These are phyloP conservation scores for Mimosa bimucronata DNA, from an alignment of 306 rosid genomes.

Conservation along the genomic window DNA sequence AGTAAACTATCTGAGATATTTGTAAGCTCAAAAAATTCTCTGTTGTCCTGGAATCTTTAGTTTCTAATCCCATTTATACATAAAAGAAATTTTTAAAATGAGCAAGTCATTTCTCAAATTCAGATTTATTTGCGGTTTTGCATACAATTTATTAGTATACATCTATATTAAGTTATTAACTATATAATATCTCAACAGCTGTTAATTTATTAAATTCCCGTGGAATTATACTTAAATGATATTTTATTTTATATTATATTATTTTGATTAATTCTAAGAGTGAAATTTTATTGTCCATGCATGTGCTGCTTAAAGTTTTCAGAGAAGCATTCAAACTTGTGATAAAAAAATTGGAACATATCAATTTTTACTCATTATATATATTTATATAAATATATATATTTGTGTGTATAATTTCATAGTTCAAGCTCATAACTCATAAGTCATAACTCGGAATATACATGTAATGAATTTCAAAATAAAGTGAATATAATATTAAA, in stretches of 20 bases:
- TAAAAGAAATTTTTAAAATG: neutral
- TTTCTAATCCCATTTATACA: neutral
- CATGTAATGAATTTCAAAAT: no score
- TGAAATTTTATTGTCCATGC: neutral
- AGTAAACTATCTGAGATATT: neutral
- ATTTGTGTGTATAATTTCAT: no score
- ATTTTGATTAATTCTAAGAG: neutral
- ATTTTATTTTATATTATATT: no score
- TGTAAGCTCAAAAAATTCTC: neutral
- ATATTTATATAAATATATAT: no score
- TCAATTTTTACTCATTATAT: no score
- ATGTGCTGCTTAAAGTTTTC: neutral
- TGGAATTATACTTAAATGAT: neutral
- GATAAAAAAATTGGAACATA: no score
- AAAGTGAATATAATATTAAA: no score
- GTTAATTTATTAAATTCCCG: no score
- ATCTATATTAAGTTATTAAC: neutral
- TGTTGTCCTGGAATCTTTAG: neutral
- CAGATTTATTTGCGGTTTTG: neutral
- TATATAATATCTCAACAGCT: neutral
- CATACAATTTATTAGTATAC: neutral
- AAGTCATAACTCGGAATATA: no score
- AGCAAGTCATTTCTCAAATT: neutral
- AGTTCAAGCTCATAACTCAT: no score
- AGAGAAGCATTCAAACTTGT: neutral